Conservation (phyloP, 2,329 filamentous ascomycete species). For the Gnomoniopsis smithogilvyi region DNA sequence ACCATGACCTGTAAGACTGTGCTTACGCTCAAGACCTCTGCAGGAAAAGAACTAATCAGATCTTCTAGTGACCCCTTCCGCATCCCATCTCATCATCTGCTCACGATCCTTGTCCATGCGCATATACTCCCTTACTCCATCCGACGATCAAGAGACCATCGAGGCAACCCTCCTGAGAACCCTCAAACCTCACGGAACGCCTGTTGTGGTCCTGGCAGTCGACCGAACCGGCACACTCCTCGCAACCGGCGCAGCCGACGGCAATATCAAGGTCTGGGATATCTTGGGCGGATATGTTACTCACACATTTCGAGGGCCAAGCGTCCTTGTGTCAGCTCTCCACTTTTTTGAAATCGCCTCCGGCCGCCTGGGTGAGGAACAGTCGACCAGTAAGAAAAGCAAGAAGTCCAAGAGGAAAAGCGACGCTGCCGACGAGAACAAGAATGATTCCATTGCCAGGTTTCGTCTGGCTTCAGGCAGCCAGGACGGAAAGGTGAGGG, state of each 20-base stretch:
- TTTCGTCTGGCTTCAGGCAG: constrained; percentile 87
- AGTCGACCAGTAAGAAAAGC: constrained; percentile 37
- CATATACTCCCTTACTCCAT: constrained; percentile 71
- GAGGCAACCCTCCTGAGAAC: constrained; percentile 70
- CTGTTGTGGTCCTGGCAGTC: constrained; percentile 80
- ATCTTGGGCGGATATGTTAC: constrained; percentile 86
- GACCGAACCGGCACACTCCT: constrained; percentile 86
- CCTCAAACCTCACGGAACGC: constrained; percentile 84
- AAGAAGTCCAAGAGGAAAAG: constrained; percentile 42
- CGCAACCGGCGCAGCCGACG: constrained; percentile 90
- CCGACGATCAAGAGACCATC: constrained; percentile 54
- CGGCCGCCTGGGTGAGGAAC: constrained; percentile 34
- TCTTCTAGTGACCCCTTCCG: constrained; percentile 73
- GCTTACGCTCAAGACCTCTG: not conserved
- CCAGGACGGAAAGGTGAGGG: constrained; percentile 86
- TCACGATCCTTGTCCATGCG: constrained; percentile 96
- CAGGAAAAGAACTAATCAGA: constrained; percentile 18
- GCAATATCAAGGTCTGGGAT: constrained; percentile 95
- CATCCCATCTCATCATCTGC: constrained; percentile 83
- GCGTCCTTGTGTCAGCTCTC: constrained; percentile 85
- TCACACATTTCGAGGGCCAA: constrained; percentile 91
- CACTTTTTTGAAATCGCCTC: constrained; percentile 80
- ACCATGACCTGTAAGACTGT: constrained; percentile 57
- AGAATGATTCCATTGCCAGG: constrained; percentile 39
- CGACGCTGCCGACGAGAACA: constrained; percentile 41